Conservation (phyloP, 2,329 filamentous ascomycete species). For the Alternaria metachromatica region DNA sequence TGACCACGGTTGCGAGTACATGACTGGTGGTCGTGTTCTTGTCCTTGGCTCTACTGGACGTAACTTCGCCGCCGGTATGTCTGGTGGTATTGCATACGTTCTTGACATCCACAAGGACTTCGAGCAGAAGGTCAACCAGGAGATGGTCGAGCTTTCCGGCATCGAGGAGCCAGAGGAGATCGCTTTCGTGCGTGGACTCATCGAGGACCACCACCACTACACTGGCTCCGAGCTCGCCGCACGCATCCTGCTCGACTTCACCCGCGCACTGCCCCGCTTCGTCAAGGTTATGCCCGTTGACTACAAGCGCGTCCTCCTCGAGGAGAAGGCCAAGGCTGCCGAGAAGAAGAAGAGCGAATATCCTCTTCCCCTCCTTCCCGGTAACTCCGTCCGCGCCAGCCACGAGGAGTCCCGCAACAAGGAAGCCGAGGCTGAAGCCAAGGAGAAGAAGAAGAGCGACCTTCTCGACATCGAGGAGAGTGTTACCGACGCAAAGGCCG, state of each 20-base stretch:
- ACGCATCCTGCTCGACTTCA: constrained; percentile 94
- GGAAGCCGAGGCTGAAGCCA: constrained; percentile 66
- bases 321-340: constrained; percentile 84
- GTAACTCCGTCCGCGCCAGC: constrained; percentile 63
- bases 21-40: constrained; percentile 93
- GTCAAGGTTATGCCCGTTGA: constrained; percentile 93
- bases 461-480: constrained; percentile 87
- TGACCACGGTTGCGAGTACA: constrained; percentile 98
- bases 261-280: constrained; percentile 85
- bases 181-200: constrained; percentile 85
- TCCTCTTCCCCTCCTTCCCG: constrained; percentile 77
- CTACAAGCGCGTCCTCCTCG: constrained; percentile 90
- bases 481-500: constrained; percentile 79
- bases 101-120: constrained; percentile 91
- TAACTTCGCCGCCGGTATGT: constrained; percentile 99
- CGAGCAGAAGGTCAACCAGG: constrained; percentile 89
- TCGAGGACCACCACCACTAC: constrained; percentile 98
- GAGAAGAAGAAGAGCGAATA: constrained; percentile 86
- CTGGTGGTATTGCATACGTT: constrained; percentile 94
- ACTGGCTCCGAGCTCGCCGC: constrained; percentile 94
- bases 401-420: constrained; percentile 63
- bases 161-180: constrained; percentile 88
- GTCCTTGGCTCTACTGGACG: constrained; percentile 88
- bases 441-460: constrained; percentile 72
- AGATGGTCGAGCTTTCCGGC: constrained; percentile 92